These are phyloP conservation scores for Hapsidospora chrysogenum DNA, from an alignment of 495 filamentous ascomycete genomes.

Conservation along the genomic window DNA sequence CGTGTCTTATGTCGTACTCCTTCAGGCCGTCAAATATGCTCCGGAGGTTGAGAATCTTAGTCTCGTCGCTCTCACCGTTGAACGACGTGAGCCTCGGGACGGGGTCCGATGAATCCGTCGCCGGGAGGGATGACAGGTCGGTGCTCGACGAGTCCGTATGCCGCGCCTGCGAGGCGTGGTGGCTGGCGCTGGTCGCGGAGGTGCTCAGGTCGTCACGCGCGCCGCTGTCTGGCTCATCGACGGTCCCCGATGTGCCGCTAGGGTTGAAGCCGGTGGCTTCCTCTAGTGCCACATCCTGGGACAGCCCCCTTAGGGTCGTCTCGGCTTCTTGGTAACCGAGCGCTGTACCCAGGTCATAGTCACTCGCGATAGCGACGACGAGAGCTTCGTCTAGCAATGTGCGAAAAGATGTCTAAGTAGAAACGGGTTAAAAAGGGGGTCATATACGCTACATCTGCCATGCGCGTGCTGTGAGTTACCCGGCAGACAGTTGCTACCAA, in stretches of 20 bases:
- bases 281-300: conserved; percentile 41
- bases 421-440: no score
- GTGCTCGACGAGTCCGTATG: conserved; percentile 8
- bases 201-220: conserved; percentile 8
- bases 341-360: conserved; percentile 40
- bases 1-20: conserved; percentile 41
- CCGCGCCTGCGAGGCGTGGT: conserved; percentile 6
- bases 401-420: conserved; percentile 12
- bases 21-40: conserved; percentile 57
- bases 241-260: conserved; percentile 35
- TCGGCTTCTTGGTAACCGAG: conserved; percentile 34
- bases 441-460: no score
- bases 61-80: conserved; percentile 33
- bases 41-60: conserved; percentile 36
- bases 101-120: not conserved
- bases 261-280: conserved; percentile 62
- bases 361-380: conserved; percentile 45
- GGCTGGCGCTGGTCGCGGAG: conserved; percentile 4
- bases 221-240: not conserved
- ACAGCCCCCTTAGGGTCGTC: conserved; percentile 38
- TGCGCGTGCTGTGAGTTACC: no score
- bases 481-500: no score
- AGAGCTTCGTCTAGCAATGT: conserved; percentile 26
- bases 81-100: conserved; percentile 11
- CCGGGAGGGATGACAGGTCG: conserved; percentile 4